A percentile compares a stretch with the other conserved stretches of the same genome.
Evolutionary conservation across 495 filamentous ascomycete genomes (phyloP).

Genomic region (Xylaria palmicola): DNA sequence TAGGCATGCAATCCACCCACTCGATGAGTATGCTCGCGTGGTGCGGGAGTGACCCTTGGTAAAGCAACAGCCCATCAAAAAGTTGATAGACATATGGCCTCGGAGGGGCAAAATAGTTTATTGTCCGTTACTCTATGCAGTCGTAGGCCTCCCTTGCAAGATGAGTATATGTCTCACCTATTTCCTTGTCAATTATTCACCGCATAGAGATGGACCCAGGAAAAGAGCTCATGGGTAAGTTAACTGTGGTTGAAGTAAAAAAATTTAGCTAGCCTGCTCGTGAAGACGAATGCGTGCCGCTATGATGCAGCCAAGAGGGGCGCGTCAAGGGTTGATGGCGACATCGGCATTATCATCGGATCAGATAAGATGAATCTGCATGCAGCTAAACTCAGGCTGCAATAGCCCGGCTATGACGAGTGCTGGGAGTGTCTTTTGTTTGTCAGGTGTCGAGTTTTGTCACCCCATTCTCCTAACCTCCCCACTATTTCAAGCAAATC

Average conservation of each 20-base stretch:
- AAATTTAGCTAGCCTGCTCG: neutral
- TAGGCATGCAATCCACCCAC: conserved; percentile 3
- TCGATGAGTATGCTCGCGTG: neutral
- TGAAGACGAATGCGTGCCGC: conserved; percentile 13
- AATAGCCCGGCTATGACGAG: conserved; percentile 23
- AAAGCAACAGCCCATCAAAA: neutral
- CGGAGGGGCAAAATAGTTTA: neutral
- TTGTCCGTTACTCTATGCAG: neutral
- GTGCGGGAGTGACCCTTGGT: neutral
- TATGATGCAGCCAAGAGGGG: conserved; percentile 21
- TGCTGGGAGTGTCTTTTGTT: neutral
- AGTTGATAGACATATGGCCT: neutral
- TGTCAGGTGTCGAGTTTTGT: conserved; percentile 3
- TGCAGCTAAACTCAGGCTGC: conserved; percentile 10
- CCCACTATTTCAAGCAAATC: conserved; percentile 11
- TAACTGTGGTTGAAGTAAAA: neutral
- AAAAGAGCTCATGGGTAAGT: neutral
- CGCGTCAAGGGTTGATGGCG: conserved; percentile 24
- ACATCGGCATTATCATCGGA: conserved; percentile 52
- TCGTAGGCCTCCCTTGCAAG: neutral
- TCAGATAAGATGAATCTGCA: conserved; percentile 50
- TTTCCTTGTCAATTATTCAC: neutral
- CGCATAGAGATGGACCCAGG: neutral
- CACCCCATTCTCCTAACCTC: conserved; percentile 4
- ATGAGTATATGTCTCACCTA: neutral